Evolutionary conservation across 2,329 filamentous ascomycete genomes (phyloP).

Genomic region (Apiospora malaysiana): DNA sequence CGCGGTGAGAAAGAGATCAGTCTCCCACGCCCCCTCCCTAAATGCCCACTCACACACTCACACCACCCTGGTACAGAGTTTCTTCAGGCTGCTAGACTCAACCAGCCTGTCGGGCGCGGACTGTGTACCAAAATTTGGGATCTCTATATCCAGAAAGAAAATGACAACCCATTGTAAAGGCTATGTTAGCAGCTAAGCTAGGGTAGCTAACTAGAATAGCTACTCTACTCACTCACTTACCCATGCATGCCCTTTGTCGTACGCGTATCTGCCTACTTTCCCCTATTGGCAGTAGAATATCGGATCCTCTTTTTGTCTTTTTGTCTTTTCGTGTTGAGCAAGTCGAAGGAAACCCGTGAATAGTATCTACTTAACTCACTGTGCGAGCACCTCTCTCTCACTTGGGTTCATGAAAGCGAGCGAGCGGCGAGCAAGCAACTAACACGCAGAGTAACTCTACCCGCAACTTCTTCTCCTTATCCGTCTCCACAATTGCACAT

Average conservation of each 20-base stretch:
- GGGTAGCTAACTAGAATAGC: neutral
- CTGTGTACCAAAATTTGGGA: slow-evolving; percentile 15
- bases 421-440: neutral
- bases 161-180: neutral
- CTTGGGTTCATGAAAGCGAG: neutral
- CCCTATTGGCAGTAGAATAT: neutral
- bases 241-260: neutral
- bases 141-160: neutral
- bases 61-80: neutral
- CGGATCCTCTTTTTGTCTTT: neutral
- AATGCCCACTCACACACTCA: neutral
- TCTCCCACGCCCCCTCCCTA: neutral
- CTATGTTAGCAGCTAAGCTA: neutral
- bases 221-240: neutral
- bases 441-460: neutral
- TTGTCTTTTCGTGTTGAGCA: neutral
- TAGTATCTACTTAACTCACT: neutral
- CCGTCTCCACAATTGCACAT: neutral
- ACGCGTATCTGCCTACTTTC: neutral
- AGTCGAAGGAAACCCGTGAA: too few relatives aligned
- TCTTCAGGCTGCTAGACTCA: neutral
- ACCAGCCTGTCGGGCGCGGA: slow-evolving; percentile 2
- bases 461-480: neutral
- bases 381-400: neutral
- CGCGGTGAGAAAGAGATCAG: slow-evolving; percentile 1